Conservation (phyloP, 305 asterid genomes). For the Salvia sclarea region DNA sequence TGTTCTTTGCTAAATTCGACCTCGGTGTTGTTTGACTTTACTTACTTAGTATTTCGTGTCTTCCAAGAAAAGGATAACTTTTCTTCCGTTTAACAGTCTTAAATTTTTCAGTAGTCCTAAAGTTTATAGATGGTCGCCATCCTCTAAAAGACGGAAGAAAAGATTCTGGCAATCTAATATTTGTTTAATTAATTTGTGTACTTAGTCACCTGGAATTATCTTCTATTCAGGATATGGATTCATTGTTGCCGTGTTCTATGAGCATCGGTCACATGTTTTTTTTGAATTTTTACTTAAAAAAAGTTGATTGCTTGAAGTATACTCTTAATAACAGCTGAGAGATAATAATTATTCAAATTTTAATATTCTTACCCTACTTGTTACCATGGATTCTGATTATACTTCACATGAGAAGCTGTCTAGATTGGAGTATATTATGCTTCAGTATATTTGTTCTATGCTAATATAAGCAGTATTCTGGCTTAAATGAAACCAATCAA, state of each 20-base stretch:
- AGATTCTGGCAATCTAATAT: not conserved
- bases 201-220: not conserved
- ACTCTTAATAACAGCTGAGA: not conserved
- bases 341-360: not conserved
- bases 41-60: slow-evolving; percentile 8
- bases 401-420: slow-evolving; percentile 7
- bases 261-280: not conserved
- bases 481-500: slow-evolving; percentile 23
- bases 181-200: not conserved
- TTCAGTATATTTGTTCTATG: not conserved
- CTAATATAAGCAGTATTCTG: slow-evolving; percentile 13
- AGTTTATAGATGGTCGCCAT: not conserved
- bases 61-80: not conserved
- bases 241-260: not conserved
- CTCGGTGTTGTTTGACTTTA: slow-evolving; percentile 7
- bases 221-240: not conserved
- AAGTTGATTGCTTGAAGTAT: not conserved
- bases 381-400: slow-evolving; percentile 12
- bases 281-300: not conserved
- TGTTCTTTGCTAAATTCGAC: slow-evolving; percentile 13
- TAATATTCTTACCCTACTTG: not conserved
- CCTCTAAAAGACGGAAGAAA: not conserved
- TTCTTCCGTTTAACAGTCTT: slow-evolving; percentile 6
- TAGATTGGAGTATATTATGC: slow-evolving; percentile 4
- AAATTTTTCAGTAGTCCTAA: not conserved